phyloP scores from a whole-genome alignment of 371 early-diverging fungal species.

The Apophysomyces variabilis region DNA sequence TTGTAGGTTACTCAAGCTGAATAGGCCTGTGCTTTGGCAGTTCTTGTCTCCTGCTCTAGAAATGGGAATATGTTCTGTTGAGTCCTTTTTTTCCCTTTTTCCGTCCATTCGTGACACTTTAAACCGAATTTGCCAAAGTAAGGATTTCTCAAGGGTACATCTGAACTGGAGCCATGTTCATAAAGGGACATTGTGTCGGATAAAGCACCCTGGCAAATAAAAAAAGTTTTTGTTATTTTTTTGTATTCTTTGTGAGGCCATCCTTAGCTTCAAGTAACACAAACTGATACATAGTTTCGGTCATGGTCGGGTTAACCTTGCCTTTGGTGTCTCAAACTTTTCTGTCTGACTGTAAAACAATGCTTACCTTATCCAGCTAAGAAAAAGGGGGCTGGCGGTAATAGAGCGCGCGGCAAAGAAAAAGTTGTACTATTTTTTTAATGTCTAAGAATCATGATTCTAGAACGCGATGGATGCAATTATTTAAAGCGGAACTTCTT shows the following conservation, averaged over 20 bases:
- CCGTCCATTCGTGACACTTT: neutral
- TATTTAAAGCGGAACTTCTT: no score
- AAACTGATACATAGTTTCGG: constrained; percentile 7
- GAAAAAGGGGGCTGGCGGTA: neutral
- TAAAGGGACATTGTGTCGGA: neutral
- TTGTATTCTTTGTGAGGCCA: neutral
- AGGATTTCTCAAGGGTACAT: no score
- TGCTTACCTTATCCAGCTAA: neutral
- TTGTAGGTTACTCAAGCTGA: no score
- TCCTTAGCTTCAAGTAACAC: neutral
- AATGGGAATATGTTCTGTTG: no score
- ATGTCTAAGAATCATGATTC: no score
- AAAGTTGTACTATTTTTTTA: no score
- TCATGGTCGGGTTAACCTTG: neutral
- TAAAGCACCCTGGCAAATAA: neutral
- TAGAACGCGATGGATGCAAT: no score
- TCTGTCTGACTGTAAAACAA: neutral
- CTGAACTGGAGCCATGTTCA: no score
- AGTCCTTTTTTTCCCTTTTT: no score
- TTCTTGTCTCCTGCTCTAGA: no score
- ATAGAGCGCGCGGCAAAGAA: no score
- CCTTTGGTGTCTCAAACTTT: neutral
- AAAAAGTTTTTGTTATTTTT: neutral
- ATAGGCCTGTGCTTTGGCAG: no score
- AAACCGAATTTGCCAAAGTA: neutral